A percentile compares a stretch with the other conserved stretches of the same genome.
phyloP scores from a whole-genome alignment of 2,329 filamentous ascomycete species.

The Chalaropsis ovoidea region DNA sequence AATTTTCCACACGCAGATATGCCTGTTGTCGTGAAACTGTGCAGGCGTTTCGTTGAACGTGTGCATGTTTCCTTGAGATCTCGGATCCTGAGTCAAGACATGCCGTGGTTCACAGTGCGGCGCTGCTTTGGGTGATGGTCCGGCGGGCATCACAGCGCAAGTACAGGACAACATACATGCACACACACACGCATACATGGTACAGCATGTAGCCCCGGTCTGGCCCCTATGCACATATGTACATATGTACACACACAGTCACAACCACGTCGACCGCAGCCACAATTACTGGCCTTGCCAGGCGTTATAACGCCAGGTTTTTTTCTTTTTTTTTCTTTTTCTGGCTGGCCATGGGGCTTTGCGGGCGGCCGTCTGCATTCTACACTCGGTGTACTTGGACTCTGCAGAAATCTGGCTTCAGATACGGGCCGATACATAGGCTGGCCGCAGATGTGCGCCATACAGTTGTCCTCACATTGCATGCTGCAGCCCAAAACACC shows the following conservation, averaged over 20 bases:
- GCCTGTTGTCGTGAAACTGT: neutral
- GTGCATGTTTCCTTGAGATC: neutral
- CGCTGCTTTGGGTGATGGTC: neutral
- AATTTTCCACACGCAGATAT: neutral
- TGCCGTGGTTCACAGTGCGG: neutral
- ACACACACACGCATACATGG: neutral
- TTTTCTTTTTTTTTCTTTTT: too few relatives aligned
- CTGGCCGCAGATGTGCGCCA: neutral
- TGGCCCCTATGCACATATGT: neutral
- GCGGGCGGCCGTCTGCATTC: neutral
- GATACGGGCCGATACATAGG: neutral
- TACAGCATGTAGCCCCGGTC: neutral
- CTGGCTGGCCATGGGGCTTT: neutral
- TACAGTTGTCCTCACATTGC: slow-evolving; percentile 12
- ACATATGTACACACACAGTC: neutral
- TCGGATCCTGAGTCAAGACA: neutral
- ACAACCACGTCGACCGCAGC: neutral
- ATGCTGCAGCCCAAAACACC: slow-evolving; percentile 6
- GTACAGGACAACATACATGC: neutral
- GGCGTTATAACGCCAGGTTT: neutral
- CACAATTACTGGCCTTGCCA: neutral
- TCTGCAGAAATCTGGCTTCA: neutral
- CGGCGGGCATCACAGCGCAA: neutral
- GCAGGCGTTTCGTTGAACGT: neutral
- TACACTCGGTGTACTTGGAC: neutral